Conservation (phyloP, 257 asterid genomes). For the Rubia yunnanensis region DNA sequence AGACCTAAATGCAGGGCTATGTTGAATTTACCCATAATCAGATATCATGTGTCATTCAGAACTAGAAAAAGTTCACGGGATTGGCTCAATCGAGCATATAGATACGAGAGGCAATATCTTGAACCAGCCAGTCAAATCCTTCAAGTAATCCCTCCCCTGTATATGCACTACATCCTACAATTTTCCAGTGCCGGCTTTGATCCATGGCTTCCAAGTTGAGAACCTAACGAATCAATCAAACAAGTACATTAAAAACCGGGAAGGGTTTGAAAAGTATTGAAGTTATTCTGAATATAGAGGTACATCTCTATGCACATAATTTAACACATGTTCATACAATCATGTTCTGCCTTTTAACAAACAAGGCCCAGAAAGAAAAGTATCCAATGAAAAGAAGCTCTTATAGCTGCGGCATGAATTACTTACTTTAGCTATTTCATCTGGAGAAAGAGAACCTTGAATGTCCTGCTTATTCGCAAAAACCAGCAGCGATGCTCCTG, state of each 20-base stretch:
- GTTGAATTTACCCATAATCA: background rate
- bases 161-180: slow-evolving; percentile 88
- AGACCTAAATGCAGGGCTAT: background rate
- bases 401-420: background rate
- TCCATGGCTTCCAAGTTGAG: slow-evolving; percentile 82
- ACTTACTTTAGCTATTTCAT: slow-evolving; percentile 80
- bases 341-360: no score
- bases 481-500: slow-evolving; percentile 81
- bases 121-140: slow-evolving; percentile 94
- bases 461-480: slow-evolving; percentile 97
- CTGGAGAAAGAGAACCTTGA: no score
- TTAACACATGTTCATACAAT: no score
- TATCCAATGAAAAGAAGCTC: background rate
- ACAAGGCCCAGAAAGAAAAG: no score
- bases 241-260: background rate
- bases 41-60: no score
- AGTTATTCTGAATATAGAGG: background rate
- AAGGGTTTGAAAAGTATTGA: background rate
- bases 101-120: slow-evolving; percentile 85
- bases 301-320: no score
- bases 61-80: slow-evolving; percentile 2
- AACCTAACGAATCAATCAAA: slow-evolving; percentile 39
- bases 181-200: slow-evolving; percentile 78
- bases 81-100: slow-evolving; percentile 66
- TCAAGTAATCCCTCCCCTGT: slow-evolving; percentile 83